Evolutionary conservation across 345 rosid species (phyloP), one percentile per base, ranked within the genome.

Genomic region (Rhizophora mangle): DNA sequence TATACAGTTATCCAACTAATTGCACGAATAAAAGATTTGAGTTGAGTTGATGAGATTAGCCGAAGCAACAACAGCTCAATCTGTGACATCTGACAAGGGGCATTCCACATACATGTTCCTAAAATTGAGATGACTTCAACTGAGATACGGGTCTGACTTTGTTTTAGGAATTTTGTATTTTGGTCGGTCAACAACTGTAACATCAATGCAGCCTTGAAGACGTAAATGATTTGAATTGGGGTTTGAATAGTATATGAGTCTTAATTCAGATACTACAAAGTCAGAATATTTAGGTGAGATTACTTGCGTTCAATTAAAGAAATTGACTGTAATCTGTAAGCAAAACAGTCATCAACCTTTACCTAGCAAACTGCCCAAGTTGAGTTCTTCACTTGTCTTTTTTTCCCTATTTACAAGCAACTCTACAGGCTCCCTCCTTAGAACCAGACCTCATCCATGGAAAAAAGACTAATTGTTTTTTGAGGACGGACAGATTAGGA

Each of bases 271-370:
- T 43, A 43, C 49, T 43, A 43, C 18, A 43, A 3, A 43, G 49
- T 43, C 49, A 43, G 16, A 43, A 13, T 1, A 43, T 13, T 81
- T 72, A 65, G 79, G 79, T 81, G 71, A 46, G 53, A 64, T 51
- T 11, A n/a, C 52, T 65, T 52, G 11, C 68, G 68, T 65, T 11
- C 70, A 69, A 56, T 68, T 54, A 74, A 61, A 64, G 71, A 32
- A 39, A 18, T 30, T 21, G 57, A 64, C 46, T 22, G 51, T 43
- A 43, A 43, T 43, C 18, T 11, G 49, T 43, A 43, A 43, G 11
- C 29, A 0, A 39, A 39, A 13, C 16, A 43, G 47, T 43, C 15
- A 43, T 43, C 47, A 11, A 11, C 32, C 6, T 16, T 34, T 30
- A 51, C 56, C 57, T 8, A 43, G 21, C 55, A 39, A 46, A 8